Percentiles rank a stretch among this genome's conserved stretches.
Evolutionary conservation across 345 rosid genomes (phyloP).

Genomic region (Cardamine resedifolia): DNA sequence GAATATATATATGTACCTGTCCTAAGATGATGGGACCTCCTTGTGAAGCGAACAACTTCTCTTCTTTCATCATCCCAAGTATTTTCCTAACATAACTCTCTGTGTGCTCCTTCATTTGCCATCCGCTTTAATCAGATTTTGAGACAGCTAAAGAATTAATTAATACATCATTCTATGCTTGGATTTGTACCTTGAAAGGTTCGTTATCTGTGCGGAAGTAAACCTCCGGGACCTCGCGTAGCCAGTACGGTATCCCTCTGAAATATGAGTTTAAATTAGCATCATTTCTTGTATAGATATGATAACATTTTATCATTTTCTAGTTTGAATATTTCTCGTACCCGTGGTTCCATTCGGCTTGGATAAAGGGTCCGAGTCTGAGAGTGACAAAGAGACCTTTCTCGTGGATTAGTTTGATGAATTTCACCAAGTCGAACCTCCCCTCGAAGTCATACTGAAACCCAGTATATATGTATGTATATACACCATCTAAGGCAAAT

Average conservation of each 20-base stretch:
- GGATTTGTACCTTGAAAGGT: conserved; percentile 68
- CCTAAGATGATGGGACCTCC: conserved; percentile 58
- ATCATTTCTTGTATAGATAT: conserved; percentile 1
- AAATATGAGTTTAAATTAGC: conserved; percentile 5
- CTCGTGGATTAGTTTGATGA: conserved; percentile 55
- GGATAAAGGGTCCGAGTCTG: conserved; percentile 77
- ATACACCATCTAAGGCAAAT: not conserved
- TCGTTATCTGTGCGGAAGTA: conserved; percentile 64
- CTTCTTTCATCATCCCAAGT: conserved; percentile 42
- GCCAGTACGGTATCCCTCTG: conserved; percentile 85
- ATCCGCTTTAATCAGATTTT: not conserved
- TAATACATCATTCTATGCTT: conserved; percentile 30
- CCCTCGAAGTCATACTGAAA: conserved; percentile 63
- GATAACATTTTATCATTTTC: not conserved
- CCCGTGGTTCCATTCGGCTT: conserved; percentile 97
- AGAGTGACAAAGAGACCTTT: conserved; percentile 54
- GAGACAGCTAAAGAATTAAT: not conserved
- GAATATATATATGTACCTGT: conserved; percentile 36
- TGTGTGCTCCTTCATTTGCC: conserved; percentile 47
- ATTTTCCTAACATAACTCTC: conserved; percentile 47
- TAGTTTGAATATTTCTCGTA: conserved; percentile 22
- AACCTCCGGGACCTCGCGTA: conserved; percentile 61
- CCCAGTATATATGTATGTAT: too few species aligned
- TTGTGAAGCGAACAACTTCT: conserved; percentile 46
- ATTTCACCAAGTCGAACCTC: conserved; percentile 59